Base-by-base conservation (phyloP, 805 yeast genomes). In the Yueomyces sp. region DNA sequence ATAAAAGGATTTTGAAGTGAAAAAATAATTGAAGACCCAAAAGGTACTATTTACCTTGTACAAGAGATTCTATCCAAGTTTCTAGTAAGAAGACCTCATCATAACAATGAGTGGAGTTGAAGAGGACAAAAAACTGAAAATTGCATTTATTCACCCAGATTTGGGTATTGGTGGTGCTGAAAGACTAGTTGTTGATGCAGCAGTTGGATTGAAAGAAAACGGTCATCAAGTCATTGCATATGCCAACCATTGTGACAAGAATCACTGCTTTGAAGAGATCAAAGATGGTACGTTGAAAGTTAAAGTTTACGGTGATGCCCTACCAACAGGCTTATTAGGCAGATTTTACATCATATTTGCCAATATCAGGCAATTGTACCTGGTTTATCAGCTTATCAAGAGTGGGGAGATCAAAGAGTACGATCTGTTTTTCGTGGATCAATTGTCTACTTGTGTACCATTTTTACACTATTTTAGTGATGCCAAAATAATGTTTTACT, bases 121-220 rank as follows among this genome's bases (percentile, higher is more conserved):
- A 30, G 33, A 36, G 7, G 42, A 37, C n/a, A 26, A 40, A 11
- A 36, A 40, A 26, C 54, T 74, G 71, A 77, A 69, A 47, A 72
- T 90, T 34, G 96, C 96, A 2, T 85, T 92, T 53, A 64, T 92
- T 4, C 98, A 92, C 57, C 98, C 98, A 0, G 98, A 92, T 64
- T 66, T 92, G 43, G 98, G 98, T 0, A 90, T 90, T 45, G 98
- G 87, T 51, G 99, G 99, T 3, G 99, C 99, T 1, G 99, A 92
- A 59, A 70, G 99, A 46, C 70, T 94, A n/a, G 87, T 92, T 2
- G 95, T 92, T 1, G 99, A 92, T 63, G 87, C 94, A 3, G 98
- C 97, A 0, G 67, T 86, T 3, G 95, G 95, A 0, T 65, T 92
- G 29, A 86, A 90, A 55, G 70, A 76, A 2, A 62, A 68, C 31